A percentile compares a stretch with the other conserved stretches of the same genome.
phyloP scores from a whole-genome alignment of 1,284 basidiomycete genomes.

The Earliella scabrosa region DNA sequence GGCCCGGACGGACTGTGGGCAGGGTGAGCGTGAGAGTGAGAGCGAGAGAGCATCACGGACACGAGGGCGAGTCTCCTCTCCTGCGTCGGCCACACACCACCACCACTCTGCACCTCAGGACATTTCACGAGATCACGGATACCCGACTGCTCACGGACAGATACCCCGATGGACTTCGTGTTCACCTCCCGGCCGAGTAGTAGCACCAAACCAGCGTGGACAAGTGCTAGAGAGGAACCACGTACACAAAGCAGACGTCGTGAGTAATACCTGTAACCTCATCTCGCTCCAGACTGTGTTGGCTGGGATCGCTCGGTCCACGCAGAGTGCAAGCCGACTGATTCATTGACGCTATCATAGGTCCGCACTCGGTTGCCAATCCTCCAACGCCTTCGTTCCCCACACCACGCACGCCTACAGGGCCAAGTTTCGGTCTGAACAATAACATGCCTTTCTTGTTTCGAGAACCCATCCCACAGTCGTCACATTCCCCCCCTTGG shows the following conservation, averaged over 20 bases:
- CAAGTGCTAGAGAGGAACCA: conserved; percentile 42
- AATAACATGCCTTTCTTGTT: conserved; percentile 75
- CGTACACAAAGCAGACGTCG: conserved; percentile 69
- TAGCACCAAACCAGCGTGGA: conserved; percentile 62
- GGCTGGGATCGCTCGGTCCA: no score
- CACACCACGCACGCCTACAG: conserved; percentile 49
- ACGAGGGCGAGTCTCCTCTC: no score
- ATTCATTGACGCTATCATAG: conserved; percentile 37
- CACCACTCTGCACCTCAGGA: no score
- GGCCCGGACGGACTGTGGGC: no score
- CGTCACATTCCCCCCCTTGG: conserved; percentile 59
- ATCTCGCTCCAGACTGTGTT: no score
- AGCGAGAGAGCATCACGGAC: no score
- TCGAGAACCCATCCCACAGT: conserved; percentile 53
- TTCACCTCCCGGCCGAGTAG: conserved; percentile 59
- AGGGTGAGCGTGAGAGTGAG: no score
- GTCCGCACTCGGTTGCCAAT: conserved; percentile 56
- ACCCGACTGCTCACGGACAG: conserved; percentile 38
- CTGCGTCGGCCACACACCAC: no score
- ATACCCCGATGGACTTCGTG: conserved; percentile 84
- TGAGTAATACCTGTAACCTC: conserved; percentile 39
- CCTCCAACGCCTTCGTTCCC: conserved; percentile 48
- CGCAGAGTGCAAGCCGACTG: background rate
- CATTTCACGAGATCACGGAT: conserved; percentile 14
- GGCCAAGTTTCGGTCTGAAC: conserved; percentile 68